These are phyloP conservation scores for Polygonum aviculare DNA, from an alignment of 148 eudicot species.

Conservation along the genomic window DNA sequence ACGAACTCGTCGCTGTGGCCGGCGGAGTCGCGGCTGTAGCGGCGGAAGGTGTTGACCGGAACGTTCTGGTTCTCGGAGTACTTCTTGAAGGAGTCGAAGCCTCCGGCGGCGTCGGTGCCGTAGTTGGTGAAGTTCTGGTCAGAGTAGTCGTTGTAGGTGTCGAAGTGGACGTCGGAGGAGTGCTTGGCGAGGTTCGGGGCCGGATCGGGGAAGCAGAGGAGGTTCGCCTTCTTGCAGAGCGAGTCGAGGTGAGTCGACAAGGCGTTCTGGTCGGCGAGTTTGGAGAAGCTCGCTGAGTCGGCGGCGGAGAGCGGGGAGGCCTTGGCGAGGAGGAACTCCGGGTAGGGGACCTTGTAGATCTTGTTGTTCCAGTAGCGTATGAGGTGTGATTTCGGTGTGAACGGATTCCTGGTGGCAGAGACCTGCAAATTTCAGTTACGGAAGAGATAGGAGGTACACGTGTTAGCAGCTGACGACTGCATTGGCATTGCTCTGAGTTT, in stretches of 20 bases:
- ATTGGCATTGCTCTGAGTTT: background rate
- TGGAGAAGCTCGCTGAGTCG: constrained; percentile 44
- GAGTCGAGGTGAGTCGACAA: constrained; percentile 43
- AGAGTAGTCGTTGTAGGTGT: constrained; percentile 19
- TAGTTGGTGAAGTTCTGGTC: constrained; percentile 66
- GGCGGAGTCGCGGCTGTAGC: constrained; percentile 57
- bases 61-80: constrained; percentile 35
- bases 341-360: constrained; percentile 63
- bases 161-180: constrained; percentile 21
- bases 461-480: background rate
- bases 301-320: constrained; percentile 51
- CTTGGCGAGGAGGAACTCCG: constrained; percentile 49
- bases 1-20: constrained; percentile 49
- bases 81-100: constrained; percentile 37
- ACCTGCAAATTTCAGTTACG: background rate
- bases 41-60: constrained; percentile 35
- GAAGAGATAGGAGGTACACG: no score
- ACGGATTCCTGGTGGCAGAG: constrained; percentile 38
- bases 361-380: constrained; percentile 76
- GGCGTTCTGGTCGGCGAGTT: constrained; percentile 46
- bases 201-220: constrained; percentile 58
- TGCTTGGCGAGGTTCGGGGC: constrained; percentile 20
- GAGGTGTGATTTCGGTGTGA: constrained; percentile 49
- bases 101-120: constrained; percentile 42
- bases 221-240: constrained; percentile 57